Evolutionary conservation across 192 early-diverging fungal genomes (phyloP), one percentile per base, ranked within the genome.

Genomic region (Obelidium mucronatum): DNA sequence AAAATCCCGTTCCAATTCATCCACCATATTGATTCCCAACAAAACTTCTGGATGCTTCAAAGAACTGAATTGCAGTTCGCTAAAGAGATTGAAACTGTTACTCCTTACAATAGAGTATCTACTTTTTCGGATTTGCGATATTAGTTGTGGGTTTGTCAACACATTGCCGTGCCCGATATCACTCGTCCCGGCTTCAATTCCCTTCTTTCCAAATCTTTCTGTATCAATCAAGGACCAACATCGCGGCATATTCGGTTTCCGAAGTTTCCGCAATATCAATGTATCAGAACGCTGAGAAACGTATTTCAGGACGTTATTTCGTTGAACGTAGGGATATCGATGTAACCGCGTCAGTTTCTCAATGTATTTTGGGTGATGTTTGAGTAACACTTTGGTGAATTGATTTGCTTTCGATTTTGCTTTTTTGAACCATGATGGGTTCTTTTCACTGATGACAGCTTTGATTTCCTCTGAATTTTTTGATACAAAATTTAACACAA

Each of bases 161-260:
- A 48, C 44, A 48, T 48, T 48, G 11, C 56, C 54, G 65, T n/a
- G 28, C 55, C 60, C 42, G 28, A 22, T 40, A 22, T 31, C 33
- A 4, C 65, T 68, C 77, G 48, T 24, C 2, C 78, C 72, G n/a
- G 1, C 30, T 40, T 52, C 74, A 15, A 42, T 56, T 13, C 31
- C 58, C 60, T 33, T 22, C 30, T 22, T 34, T 30, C n/a, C 8
- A 44, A 79, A 68, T 6, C 30, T 19, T 13, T 61, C 64, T 13
- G 78, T 31, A 71, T 84, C 80, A 2, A 74, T 8, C 62, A 74
- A 15, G 15, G 79, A 81, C 83, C 83, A 85, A 5, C 73, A 71
- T 24, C 61, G 52, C 4, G 81, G 79, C 54, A 80, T 30, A 34
- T 59, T 69, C 15, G 70, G 70, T 1, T 61, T 24, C 6, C 59